Conservation (phyloP, 306 rosid genomes). For the Quercus mongolica region DNA sequence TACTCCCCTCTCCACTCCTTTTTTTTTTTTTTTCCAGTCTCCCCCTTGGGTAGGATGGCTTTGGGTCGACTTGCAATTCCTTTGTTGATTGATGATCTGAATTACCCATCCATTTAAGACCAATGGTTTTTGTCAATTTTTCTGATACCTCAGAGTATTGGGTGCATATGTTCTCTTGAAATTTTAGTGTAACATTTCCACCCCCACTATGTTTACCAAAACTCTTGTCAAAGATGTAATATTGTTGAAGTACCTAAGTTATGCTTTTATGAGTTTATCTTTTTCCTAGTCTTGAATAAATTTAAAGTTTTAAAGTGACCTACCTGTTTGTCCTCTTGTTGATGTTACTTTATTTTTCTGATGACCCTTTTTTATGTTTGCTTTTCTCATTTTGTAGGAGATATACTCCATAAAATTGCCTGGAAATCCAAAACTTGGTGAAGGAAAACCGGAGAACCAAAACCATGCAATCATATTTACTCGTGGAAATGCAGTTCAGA, state of each 20-base stretch:
- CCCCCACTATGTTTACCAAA: background rate
- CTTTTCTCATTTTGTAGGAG: slow-evolving; percentile 51
- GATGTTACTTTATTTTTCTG: background rate
- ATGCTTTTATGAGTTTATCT: background rate
- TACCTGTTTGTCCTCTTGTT: background rate
- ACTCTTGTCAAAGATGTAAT: background rate
- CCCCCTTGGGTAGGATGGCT: too few relatives aligned
- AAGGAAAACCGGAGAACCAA: slow-evolving; percentile 99
- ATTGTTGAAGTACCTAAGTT: background rate
- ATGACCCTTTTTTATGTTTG: background rate
- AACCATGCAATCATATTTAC: slow-evolving; percentile 93
- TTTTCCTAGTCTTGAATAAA: background rate
- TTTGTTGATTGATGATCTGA: background rate
- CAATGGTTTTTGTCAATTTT: background rate
- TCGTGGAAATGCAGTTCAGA: slow-evolving; percentile 94
- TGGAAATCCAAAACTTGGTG: slow-evolving; percentile 89
- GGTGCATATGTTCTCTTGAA: background rate
- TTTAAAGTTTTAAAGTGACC: background rate
- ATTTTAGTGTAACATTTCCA: background rate
- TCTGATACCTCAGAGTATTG: background rate
- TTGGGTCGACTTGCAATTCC: background rate
- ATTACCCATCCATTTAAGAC: background rate
- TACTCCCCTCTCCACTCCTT: too few relatives aligned
- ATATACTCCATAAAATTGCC: slow-evolving; percentile 87
- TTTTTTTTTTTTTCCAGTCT: too few relatives aligned